Conservation (phyloP, 1,139 yeast species). For the Taphrina wiesneri region DNA sequence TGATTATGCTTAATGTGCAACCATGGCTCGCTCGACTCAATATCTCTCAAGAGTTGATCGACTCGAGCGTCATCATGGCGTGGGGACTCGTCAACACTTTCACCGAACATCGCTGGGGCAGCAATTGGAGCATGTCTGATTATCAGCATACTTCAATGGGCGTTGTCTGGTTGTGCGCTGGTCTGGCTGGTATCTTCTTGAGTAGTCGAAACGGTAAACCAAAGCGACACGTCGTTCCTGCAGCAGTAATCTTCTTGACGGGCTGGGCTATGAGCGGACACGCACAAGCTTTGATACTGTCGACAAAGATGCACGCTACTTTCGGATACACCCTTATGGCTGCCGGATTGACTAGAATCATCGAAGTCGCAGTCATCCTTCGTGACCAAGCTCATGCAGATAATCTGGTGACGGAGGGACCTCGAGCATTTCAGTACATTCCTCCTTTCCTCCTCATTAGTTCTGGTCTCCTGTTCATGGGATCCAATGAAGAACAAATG, state of each 20-base stretch:
- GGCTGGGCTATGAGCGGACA: constrained; percentile 96
- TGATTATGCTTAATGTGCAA: constrained; percentile 60
- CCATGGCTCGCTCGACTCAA: constrained; percentile 48
- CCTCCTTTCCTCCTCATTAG: constrained; percentile 78
- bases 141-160: constrained; percentile 70
- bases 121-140: constrained; percentile 85
- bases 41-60: constrained; percentile 81
- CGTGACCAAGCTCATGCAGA: constrained; percentile 53
- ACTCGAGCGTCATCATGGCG: constrained; percentile 70
- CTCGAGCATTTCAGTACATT: constrained; percentile 63
- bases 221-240: constrained; percentile 73
- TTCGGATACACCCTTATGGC: constrained; percentile 78
- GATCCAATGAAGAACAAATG: constrained; percentile 88
- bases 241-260: constrained; percentile 75
- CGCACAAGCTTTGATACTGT: constrained; percentile 67
- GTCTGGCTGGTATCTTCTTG: constrained; percentile 75
- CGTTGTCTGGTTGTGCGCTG: constrained; percentile 94
- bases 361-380: constrained; percentile 74
- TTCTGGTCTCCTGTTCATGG: constrained; percentile 81
- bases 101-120: constrained; percentile 96
- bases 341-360: constrained; percentile 71
- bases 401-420: constrained; percentile 51
- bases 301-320: constrained; percentile 82
- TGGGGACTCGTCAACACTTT: constrained; percentile 95
- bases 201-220: constrained; percentile 57